These are phyloP conservation scores for Fusarium continuum DNA, from an alignment of 2,329 filamentous ascomycete species.

Conservation along the genomic window DNA sequence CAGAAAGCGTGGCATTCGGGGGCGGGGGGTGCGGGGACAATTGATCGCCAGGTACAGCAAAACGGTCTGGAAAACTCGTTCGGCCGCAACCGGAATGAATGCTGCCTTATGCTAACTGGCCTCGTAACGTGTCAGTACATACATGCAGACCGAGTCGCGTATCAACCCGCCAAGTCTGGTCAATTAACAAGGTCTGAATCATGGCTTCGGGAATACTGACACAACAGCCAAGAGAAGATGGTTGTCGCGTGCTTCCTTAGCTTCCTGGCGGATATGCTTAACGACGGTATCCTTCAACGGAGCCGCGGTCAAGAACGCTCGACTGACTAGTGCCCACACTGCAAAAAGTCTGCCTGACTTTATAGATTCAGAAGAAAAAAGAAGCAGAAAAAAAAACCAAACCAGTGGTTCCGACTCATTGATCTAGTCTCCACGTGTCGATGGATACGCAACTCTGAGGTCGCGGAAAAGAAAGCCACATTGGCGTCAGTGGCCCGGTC, in stretches of 20 bases:
- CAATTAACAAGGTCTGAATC: slow-evolving; percentile 15
- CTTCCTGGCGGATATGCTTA: slow-evolving; percentile 24
- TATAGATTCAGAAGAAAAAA: slow-evolving; percentile 17
- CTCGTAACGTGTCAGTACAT: slow-evolving; percentile 23
- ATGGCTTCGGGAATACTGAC: slow-evolving; percentile 1
- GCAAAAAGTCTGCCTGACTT: slow-evolving; percentile 29
- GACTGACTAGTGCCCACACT: slow-evolving; percentile 21
- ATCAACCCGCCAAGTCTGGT: slow-evolving; percentile 6
- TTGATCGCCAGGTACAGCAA: slow-evolving; percentile 38
- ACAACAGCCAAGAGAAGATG: not conserved
- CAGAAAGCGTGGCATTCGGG: slow-evolving; percentile 6
- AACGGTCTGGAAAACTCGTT: slow-evolving; percentile 20
- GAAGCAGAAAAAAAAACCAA: too few species aligned
- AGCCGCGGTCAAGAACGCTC: slow-evolving; percentile 8
- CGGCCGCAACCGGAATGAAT: slow-evolving; percentile 2
- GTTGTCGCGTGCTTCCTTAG: slow-evolving; percentile 25
- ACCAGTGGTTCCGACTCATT: slow-evolving; percentile 19
- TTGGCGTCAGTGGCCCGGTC: slow-evolving; percentile 21
- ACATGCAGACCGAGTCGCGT: not conserved
- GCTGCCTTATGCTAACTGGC: slow-evolving; percentile 24
- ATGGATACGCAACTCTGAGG: slow-evolving; percentile 5
- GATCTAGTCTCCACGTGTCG: slow-evolving; percentile 31
- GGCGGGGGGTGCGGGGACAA: too few species aligned
- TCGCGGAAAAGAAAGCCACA: slow-evolving; percentile 14
- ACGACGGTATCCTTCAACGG: slow-evolving; percentile 10